Base-by-base conservation (phyloP, 345 rosid genomes). In the Schrenkiella parvula region DNA sequence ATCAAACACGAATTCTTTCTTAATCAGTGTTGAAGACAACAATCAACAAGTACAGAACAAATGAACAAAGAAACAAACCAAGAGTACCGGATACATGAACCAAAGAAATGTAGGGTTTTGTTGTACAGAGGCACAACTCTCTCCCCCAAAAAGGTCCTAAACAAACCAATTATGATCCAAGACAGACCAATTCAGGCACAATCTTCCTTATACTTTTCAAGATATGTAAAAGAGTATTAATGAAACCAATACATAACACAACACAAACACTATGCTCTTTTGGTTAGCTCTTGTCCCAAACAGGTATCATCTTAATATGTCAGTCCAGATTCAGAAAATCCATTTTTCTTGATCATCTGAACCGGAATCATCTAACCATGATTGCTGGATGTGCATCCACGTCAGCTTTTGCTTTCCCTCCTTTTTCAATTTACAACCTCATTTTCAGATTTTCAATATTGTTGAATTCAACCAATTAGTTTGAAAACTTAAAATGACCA, bases 381-480 rank as follows among this genome's bases (percentile, higher is more conserved):
- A 23, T 61, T 75, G 79, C 39, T 68, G 69, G 56, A 68, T 75
- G 70, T 75, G 79, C 68, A 75, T 61, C 79, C 79, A 75, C 19
- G 48, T 68, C 42, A 35, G 58, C 64, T 19, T 68, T 52, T 75
- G 47, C 74, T 75, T 61, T 13, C 68, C 69, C 74, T 53, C 79
- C 74, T 67, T 50, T 66, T 51, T 32, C 22, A 63, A 60, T 75
- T 32, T 50, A 8, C 38, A 29, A 42, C 7, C 13, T 1, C 66
- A 73, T 37, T 64, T 50, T 47, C 44, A 74, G 71, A 15, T 44
- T 66, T 17, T 44, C 25, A 59, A 53, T 14, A 66, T n/a, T 44
- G 15, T 21, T 47, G 37, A 19, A 26, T 13, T 13, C 8, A 67
- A 23, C 9, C 41, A 17, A 39, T 22, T 41, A 32, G 13, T 32